phyloP scores from a whole-genome alignment of 2,329 filamentous ascomycete genomes.

The Phialophora chinensis region DNA sequence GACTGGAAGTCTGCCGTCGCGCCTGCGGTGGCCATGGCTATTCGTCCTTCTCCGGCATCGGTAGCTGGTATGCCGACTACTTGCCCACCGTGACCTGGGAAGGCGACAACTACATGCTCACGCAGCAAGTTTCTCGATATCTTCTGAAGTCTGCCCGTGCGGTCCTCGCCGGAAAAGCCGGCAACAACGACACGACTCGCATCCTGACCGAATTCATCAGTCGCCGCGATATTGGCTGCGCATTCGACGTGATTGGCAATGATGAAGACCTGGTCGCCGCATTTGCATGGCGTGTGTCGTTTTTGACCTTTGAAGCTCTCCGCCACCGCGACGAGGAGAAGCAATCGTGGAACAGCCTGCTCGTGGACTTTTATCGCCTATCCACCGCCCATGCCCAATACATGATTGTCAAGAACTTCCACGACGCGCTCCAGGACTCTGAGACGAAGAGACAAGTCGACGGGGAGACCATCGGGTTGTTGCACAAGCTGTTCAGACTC shows the following conservation, averaged over 20 bases:
- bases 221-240: constrained; percentile 72
- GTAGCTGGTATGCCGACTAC: constrained; percentile 76
- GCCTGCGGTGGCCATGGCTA: constrained; percentile 81
- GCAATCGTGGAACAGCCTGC: constrained; percentile 76
- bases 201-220: constrained; percentile 70
- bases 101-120: constrained; percentile 83
- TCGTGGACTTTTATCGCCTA: constrained; percentile 79
- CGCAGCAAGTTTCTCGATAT: constrained; percentile 77
- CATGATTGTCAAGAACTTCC: constrained; percentile 79
- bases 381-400: constrained; percentile 78
- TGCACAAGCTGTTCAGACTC: constrained; percentile 72
- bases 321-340: constrained; percentile 77
- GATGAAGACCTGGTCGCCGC: constrained; percentile 74
- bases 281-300: constrained; percentile 76
- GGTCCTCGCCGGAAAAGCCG: constrained; percentile 68
- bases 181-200: constrained; percentile 70
- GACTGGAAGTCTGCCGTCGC: constrained; percentile 74
- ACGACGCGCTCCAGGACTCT: constrained; percentile 67
- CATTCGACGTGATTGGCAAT: constrained; percentile 74
- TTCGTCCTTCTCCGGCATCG: constrained; percentile 76
- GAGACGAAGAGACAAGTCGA: constrained; percentile 62
- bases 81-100: constrained; percentile 75
- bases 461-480: constrained; percentile 60
- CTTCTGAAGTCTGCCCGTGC: constrained; percentile 76
- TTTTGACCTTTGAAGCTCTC: constrained; percentile 75